Evolutionary conservation across 495 filamentous ascomycete species (phyloP).

Genomic region (Saxophila tyrrhenica): DNA sequence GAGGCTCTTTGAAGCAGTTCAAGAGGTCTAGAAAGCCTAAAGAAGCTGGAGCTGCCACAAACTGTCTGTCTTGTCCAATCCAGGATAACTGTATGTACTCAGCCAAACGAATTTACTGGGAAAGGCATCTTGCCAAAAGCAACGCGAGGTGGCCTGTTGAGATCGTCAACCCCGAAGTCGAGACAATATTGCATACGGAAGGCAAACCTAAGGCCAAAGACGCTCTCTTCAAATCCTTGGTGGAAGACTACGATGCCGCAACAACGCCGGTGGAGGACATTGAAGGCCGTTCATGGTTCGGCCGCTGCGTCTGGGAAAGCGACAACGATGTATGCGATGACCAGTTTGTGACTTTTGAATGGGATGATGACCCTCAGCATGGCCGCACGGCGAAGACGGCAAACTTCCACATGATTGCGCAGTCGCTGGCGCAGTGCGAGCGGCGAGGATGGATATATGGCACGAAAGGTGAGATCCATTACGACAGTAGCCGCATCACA

Average conservation of each 20-base stretch:
- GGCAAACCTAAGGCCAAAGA: conserved; percentile 33
- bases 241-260: conserved; percentile 52
- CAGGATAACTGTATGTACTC: conserved; percentile 70
- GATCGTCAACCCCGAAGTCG: conserved; percentile 84
- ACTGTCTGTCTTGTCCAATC: conserved; percentile 70
- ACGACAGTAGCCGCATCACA: conserved; percentile 56
- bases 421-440: conserved; percentile 76
- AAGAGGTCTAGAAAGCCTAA: conserved; percentile 58
- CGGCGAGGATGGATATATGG: conserved; percentile 76
- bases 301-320: conserved; percentile 84
- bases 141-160: conserved; percentile 66
- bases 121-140: conserved; percentile 45
- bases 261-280: conserved; percentile 42
- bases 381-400: conserved; percentile 61
- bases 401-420: conserved; percentile 85
- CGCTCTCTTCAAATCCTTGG: conserved; percentile 42
- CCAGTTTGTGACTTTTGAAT: conserved; percentile 73
- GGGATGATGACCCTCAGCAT: conserved; percentile 47
- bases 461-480: conserved; percentile 70
- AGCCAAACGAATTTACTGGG: conserved; percentile 65
- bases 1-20: conserved; percentile 66
- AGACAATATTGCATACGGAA: conserved; percentile 42
- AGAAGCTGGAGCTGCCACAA: conserved; percentile 64
- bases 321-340: conserved; percentile 91
- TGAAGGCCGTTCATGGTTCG: conserved; percentile 65